Evolutionary conservation across 306 rosid genomes (phyloP).

Genomic region (Citrullus mucosospermus): DNA sequence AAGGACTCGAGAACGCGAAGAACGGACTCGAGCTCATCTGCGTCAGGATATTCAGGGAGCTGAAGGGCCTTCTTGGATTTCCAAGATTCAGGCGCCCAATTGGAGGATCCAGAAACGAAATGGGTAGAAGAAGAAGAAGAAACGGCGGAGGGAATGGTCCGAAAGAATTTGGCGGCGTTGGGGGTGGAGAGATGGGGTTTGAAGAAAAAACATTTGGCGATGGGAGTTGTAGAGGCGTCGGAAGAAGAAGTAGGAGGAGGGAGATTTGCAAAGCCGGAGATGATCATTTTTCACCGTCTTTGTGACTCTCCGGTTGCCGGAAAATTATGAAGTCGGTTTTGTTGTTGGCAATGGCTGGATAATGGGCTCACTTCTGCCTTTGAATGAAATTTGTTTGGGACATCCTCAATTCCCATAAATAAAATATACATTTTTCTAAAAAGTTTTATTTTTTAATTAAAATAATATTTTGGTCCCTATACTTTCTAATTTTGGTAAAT

Average conservation of each 20-base stretch:
- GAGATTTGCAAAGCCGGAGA: background rate
- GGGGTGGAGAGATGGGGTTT: background rate
- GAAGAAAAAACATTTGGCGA: background rate
- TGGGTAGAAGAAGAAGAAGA: background rate
- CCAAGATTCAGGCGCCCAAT: slow-evolving; percentile 29
- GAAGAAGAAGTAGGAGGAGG: background rate
- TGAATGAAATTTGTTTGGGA: background rate
- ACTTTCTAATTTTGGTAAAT: too few species aligned
- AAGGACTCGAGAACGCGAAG: slow-evolving; percentile 18
- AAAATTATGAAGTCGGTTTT: background rate
- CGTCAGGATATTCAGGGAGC: slow-evolving; percentile 26
- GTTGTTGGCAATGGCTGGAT: background rate
- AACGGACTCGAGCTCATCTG: slow-evolving; percentile 19
- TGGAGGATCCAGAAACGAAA: background rate
- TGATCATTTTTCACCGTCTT: background rate
- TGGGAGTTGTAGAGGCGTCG: background rate
- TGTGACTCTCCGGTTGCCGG: background rate
- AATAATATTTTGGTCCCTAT: too few species aligned
- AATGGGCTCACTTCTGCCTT: background rate
- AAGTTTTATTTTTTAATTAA: too few species aligned
- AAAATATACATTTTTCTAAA: background rate
- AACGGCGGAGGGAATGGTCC: background rate
- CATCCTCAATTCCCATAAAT: background rate
- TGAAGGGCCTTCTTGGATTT: slow-evolving; percentile 27
- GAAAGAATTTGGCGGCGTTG: background rate